phyloP scores from a whole-genome alignment of 2,329 filamentous ascomycete species.

The Stemphylium lycopersici region DNA sequence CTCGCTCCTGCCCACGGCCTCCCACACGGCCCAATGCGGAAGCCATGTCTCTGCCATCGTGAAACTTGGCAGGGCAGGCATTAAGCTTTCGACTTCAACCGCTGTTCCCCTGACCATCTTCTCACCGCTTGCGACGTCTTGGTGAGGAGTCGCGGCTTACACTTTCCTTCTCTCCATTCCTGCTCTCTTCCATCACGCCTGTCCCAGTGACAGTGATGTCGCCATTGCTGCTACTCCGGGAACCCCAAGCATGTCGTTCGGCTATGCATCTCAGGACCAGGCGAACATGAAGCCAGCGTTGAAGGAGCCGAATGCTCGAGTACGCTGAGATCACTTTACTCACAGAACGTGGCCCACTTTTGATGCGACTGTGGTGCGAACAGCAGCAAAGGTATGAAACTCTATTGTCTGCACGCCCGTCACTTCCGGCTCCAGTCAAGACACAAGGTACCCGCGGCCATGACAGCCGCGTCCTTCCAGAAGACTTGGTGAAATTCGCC shows the following conservation, averaged over 20 bases:
- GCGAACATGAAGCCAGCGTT: not conserved
- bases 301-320: not conserved
- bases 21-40: slow-evolving; percentile 18
- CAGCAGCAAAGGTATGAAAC: not conserved
- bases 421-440: not conserved
- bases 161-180: not conserved
- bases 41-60: slow-evolving; percentile 22
- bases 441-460: not conserved
- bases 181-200: not conserved
- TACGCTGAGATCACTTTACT: not conserved
- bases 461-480: slow-evolving; percentile 5
- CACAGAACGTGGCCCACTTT: not conserved
- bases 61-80: slow-evolving; percentile 26
- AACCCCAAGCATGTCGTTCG: not conserved
- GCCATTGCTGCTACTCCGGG: not conserved
- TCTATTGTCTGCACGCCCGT: not conserved
- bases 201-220: not conserved
- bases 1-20: slow-evolving; percentile 2
- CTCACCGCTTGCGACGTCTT: not conserved
- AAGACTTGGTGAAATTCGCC: slow-evolving; percentile 10
- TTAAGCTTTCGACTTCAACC: not conserved
- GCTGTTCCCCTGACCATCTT: not conserved
- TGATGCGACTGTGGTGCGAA: not conserved
- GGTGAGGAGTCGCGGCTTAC: not conserved
- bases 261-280: not conserved